These are phyloP conservation scores for Capronia americana DNA, from an alignment of 2,329 filamentous ascomycete genomes.

Conservation along the genomic window DNA sequence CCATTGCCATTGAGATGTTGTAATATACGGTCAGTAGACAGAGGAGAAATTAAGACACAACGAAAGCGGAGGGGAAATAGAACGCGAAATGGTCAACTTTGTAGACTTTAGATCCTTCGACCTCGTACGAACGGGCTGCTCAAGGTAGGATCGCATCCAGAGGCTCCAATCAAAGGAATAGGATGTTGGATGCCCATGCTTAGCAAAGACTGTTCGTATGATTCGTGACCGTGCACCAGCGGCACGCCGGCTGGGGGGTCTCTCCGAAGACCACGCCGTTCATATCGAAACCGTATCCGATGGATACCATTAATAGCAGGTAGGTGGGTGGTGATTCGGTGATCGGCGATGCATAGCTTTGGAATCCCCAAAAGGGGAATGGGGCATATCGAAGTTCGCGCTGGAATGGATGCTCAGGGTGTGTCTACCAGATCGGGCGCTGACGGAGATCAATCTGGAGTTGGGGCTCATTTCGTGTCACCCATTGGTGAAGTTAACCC, in stretches of 20 bases:
- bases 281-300: not conserved
- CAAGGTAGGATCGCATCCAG: not conserved
- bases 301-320: not conserved
- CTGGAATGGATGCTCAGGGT: not conserved
- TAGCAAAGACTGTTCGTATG: not conserved
- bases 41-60: not conserved
- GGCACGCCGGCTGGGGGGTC: too few species aligned
- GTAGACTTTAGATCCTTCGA: not conserved
- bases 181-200: not conserved
- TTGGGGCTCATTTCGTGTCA: not conserved
- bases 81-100: not conserved
- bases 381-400: not conserved
- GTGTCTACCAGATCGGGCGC: not conserved
- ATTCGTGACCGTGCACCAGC: not conserved
- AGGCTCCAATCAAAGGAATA: not conserved
- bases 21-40: not conserved
- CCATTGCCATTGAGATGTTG: not conserved
- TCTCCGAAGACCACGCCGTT: not conserved
- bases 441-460: not conserved
- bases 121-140: not conserved
- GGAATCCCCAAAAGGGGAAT: not conserved
- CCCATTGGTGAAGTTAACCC: not conserved
- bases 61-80: not conserved
- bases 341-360: not conserved
- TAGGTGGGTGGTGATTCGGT: not conserved